phyloP scores from a whole-genome alignment of 108 stramenopile genomes.

The Fistulifera pelliculosa region DNA sequence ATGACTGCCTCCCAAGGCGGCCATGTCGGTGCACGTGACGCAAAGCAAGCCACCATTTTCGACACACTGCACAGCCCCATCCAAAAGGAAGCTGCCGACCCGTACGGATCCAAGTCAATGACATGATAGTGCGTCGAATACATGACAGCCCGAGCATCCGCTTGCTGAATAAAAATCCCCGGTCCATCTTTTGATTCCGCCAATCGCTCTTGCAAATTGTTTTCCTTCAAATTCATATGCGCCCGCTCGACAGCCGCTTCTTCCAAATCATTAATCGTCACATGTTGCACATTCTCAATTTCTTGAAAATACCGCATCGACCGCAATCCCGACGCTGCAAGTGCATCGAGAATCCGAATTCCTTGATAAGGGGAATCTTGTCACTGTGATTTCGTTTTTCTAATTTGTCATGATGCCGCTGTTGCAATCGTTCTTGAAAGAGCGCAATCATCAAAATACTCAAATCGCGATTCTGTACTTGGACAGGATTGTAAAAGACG shows the following conservation, averaged over 20 bases:
- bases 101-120: slow-evolving; percentile 99
- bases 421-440: slow-evolving; percentile 72
- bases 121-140: slow-evolving; percentile 77
- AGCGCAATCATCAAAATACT: slow-evolving; percentile 81
- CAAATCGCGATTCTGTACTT: slow-evolving; percentile 96
- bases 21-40: slow-evolving; percentile 98
- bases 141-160: slow-evolving; percentile 77
- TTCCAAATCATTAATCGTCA: slow-evolving; percentile 90
- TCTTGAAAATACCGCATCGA: slow-evolving; percentile 95
- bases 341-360: slow-evolving; percentile 87
- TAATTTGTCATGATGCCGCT: slow-evolving; percentile 27
- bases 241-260: slow-evolving; percentile 70
- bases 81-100: slow-evolving; percentile 95
- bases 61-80: slow-evolving; percentile 89
- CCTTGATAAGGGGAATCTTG: slow-evolving; percentile 29
- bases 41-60: slow-evolving; percentile 87
- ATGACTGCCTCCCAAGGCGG: slow-evolving; percentile 89
- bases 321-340: slow-evolving; percentile 95
- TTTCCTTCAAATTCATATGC: slow-evolving; percentile 59
- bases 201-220: slow-evolving; percentile 48
- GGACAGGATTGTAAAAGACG: slow-evolving; percentile 98
- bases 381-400: slow-evolving; percentile 9
- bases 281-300: slow-evolving; percentile 79
- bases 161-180: slow-evolving; percentile 61
- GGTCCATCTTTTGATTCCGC: slow-evolving; percentile 6